A percentile compares a stretch with the other conserved stretches of the same genome.
Conservation (phyloP, 2,329 filamentous ascomycete species). For the Sclerotinia sclerotiorum region DNA sequence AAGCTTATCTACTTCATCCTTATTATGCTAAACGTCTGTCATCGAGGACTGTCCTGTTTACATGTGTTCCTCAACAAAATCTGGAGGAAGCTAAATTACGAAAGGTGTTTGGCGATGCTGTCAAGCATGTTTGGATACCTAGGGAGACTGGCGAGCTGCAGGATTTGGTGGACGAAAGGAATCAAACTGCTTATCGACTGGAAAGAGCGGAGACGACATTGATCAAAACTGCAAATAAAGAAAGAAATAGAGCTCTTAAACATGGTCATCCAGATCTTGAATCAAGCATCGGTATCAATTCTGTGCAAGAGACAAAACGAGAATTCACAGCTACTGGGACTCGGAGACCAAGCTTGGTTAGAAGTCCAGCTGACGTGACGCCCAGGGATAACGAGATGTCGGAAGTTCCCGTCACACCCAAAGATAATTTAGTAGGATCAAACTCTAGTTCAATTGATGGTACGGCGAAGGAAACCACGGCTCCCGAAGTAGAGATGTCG, state of each 20-base stretch:
- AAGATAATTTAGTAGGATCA: neutral
- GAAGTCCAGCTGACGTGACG: neutral
- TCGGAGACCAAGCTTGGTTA: neutral
- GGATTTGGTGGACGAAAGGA: slow-evolving; percentile 58
- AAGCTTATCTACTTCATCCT: slow-evolving; percentile 67
- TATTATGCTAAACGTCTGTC: slow-evolving; percentile 64
- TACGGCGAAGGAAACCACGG: slow-evolving; percentile 20
- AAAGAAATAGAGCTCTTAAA: slow-evolving; percentile 54
- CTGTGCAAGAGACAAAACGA: slow-evolving; percentile 5
- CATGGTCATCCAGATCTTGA: slow-evolving; percentile 46
- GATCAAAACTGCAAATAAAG: slow-evolving; percentile 57
- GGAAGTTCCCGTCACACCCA: slow-evolving; percentile 4
- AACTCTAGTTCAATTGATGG: neutral
- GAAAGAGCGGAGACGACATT: slow-evolving; percentile 65
- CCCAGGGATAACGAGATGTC: neutral
- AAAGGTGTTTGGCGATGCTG: slow-evolving; percentile 59
- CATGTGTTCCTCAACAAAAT: slow-evolving; percentile 61
- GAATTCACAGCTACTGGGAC: neutral
- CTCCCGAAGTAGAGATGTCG: slow-evolving; percentile 15
- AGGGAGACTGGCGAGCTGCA: slow-evolving; percentile 59
- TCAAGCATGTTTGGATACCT: slow-evolving; percentile 64
- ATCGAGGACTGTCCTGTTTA: slow-evolving; percentile 66
- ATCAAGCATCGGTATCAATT: slow-evolving; percentile 22
- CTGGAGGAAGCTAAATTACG: slow-evolving; percentile 58
- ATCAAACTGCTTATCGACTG: slow-evolving; percentile 59